Base-by-base conservation (phyloP, 129 eudicot species). In the Chrysanthemum lavandulifolium region DNA sequence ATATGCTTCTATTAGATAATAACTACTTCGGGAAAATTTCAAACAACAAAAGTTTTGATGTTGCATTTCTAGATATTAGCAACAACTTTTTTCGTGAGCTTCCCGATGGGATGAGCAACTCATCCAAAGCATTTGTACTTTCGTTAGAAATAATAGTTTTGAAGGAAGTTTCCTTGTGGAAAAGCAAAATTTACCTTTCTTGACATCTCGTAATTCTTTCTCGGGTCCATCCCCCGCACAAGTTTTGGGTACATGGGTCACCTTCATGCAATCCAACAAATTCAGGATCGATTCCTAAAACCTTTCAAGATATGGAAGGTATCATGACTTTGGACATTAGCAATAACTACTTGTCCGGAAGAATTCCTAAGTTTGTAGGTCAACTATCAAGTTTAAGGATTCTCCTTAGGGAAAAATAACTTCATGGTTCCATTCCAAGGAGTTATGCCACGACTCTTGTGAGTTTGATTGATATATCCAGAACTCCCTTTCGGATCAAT, bases 261-360 rank as follows among this genome's bases (percentile, higher is more conserved):
- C 19, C 72, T 84, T 53, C 84, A 72, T 84, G 33, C 56, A 60
- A 18, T 70, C 33, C 5, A 80, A 84, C 54, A 50, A 31, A 49
- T 70, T 83, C 43, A 1, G 78, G 82, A 58, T 73, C 23, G 12
- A 9, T 79, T 54, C 87, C 84, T 2, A 31, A 47, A n/a, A 23
- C 11, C 9, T 63, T 76, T 53, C 19, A 19, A 13, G 67, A 57
- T 9, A 25, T 57, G 61, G 21, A 71, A 0, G 27, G 14, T 5
- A 45, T 76, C n/a, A 75, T 80, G 61, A 70, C 76, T 29, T 10
- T 84, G 48, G 88, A 84, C 55, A 2, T 84, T 0, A 25, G 87
- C 3, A 45, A 72, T 18, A 83, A 83, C 55, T n/a, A 67, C 50
- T 56, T 83, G 0, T 76, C 77, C 0, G 82, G 82, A 0, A 48